Evolutionary conservation across 495 filamentous ascomycete genomes (phyloP), one percentile per base, ranked within the genome.

Genomic region (Cercophora samala): DNA sequence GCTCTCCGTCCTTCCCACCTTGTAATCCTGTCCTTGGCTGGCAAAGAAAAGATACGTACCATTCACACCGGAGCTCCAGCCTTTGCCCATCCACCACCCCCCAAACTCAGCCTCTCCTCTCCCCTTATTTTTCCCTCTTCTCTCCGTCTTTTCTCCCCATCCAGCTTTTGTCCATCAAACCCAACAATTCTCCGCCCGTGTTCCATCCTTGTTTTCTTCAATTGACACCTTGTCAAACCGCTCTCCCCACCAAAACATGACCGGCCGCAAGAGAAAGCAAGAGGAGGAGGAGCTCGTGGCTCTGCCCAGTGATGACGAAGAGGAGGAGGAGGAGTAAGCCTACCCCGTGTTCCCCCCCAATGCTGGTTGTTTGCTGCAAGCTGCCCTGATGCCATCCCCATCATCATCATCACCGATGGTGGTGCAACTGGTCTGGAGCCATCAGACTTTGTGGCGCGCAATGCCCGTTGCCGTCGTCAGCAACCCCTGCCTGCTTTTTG

Each of bases 271-370:
- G 69, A 81, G 81, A 71, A 82, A 82, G 76, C 79, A 81, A 46
- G 80, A 83, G 70, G 80, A 83, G 67, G 82, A 84, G 63, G 81
- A 84, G 79, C 82, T 84, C 55, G 81, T 84, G 70, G 80, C 82
- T 58, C 80, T 84, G 63, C 82, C 82, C 62, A 80, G 79, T 62
- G 81, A 72, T 60, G 79, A 80, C 32, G 24, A 25, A 4, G 82
- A 84, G 69, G 82, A 84, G 72, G 82, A 84, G 63, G 82, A 84
- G 69, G 82, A 84, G 82, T 84, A 80, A 80, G 82, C 77, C 6
- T 66, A 13, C 29, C 19, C 23, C 23, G 5, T 17, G 58, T 25
- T 4, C 23, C 15, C 25, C 26, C 19, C 23, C 56, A 8, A 29
- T 64, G 68, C 59, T 18, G 13, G 63, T n/a, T 63, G 55, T 73